A percentile compares a stretch with the other conserved stretches of the same genome.
Conservation (phyloP, 208 protist species). For the Crithidia mellificae region DNA sequence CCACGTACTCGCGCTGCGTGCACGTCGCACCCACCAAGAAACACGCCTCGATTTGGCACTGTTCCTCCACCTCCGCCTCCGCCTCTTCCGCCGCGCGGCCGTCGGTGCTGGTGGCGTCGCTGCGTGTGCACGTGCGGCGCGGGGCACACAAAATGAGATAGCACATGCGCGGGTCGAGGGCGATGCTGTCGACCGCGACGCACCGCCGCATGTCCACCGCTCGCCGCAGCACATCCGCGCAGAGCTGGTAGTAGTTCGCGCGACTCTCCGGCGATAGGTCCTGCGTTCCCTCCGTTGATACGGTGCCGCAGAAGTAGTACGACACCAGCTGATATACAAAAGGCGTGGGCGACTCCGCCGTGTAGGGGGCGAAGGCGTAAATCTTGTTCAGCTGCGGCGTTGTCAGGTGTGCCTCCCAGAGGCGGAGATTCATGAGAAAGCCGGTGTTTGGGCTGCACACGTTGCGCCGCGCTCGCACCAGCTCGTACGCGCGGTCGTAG, state of each 20-base stretch:
- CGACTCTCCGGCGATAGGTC: not conserved
- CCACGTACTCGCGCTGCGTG: slow-evolving; percentile 7
- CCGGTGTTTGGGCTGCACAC: slow-evolving; percentile 91
- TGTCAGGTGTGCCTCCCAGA: slow-evolving; percentile 78
- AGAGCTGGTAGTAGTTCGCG: slow-evolving; percentile 23
- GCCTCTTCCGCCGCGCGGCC: not conserved
- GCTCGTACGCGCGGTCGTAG: slow-evolving; percentile 84
- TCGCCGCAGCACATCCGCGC: slow-evolving; percentile 25
- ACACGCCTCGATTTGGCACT: slow-evolving; percentile 14
- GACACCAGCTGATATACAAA: slow-evolving; percentile 65
- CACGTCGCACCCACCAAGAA: slow-evolving; percentile 17
- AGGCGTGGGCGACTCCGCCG: slow-evolving; percentile 35
- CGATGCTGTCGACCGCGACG: slow-evolving; percentile 11
- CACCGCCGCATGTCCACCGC: slow-evolving; percentile 7
- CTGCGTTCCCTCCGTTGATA: not conserved
- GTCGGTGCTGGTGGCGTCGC: no score
- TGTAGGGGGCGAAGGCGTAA: slow-evolving; percentile 72
- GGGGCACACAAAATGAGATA: slow-evolving; percentile 58
- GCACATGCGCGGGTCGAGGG: slow-evolving; percentile 55
- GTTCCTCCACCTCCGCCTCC: not conserved
- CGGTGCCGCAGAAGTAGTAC: slow-evolving; percentile 32
- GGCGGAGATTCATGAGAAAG: slow-evolving; percentile 86
- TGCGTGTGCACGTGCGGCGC: slow-evolving; percentile 14
- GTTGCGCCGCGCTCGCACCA: slow-evolving; percentile 63
- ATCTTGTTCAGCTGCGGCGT: slow-evolving; percentile 47